phyloP scores from a whole-genome alignment of 192 early-diverging fungal genomes.

The Diversispora eburnea region DNA sequence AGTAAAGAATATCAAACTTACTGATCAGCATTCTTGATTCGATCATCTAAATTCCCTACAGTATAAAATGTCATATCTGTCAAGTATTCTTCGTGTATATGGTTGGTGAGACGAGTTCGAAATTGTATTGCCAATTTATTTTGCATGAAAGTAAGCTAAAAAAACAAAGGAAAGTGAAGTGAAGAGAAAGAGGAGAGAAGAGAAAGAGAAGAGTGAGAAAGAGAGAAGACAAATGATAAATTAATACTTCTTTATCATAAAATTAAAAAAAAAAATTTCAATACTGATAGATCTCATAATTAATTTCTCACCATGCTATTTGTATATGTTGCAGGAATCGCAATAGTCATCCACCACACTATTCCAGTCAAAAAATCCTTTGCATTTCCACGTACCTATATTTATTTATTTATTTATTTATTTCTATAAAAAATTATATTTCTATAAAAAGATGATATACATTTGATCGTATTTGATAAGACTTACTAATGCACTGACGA shows the following conservation, averaged over 20 bases:
- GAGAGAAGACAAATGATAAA: no score
- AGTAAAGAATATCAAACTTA: slow-evolving; percentile 28
- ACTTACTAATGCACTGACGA: slow-evolving; percentile 68
- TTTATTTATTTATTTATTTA: not conserved
- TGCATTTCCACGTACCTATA: slow-evolving; percentile 62
- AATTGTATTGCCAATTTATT: slow-evolving; percentile 74
- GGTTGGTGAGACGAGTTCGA: slow-evolving; percentile 82
- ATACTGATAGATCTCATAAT: no score
- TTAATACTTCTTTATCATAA: not conserved
- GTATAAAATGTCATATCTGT: slow-evolving; percentile 92
- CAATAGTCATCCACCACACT: slow-evolving; percentile 88
- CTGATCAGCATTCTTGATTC: slow-evolving; percentile 90
- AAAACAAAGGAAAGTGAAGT: slow-evolving; percentile 20
- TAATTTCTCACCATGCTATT: slow-evolving; percentile 71
- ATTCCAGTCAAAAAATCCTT: slow-evolving; percentile 82
- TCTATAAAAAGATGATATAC: not conserved
- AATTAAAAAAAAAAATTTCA: not conserved
- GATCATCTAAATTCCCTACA: slow-evolving; percentile 88
- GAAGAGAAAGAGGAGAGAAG: not conserved
- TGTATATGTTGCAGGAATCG: slow-evolving; percentile 94
- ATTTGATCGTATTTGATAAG: not conserved
- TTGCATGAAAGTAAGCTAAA: slow-evolving; percentile 68
- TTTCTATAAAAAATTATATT: not conserved
- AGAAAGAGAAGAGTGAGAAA: not conserved
- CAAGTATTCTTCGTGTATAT: slow-evolving; percentile 84